phyloP scores from a whole-genome alignment of 2,329 filamentous ascomycete genomes.

The Scortechinia acanthostroma region DNA sequence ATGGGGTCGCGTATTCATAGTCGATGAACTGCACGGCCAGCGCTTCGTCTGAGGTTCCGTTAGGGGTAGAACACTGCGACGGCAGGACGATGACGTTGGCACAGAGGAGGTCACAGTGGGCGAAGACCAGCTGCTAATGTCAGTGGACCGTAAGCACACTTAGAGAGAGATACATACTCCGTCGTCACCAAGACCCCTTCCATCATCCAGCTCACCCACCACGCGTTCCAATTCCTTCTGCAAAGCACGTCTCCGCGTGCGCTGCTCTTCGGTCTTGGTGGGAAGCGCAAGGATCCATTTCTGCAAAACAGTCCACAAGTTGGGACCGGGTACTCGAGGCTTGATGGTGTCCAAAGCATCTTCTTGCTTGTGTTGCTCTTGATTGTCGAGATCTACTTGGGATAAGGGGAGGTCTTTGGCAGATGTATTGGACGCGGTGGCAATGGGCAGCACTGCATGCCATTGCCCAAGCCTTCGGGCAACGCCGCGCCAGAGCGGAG shows the following conservation, averaged over 20 bases:
- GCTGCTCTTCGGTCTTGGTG: conserved; percentile 61
- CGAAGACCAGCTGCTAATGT: conserved; percentile 70
- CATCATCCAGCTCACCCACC: conserved; percentile 65
- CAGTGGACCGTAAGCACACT: background rate
- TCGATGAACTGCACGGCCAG: conserved; percentile 76
- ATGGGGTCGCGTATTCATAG: conserved; percentile 94
- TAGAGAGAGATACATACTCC: conserved; percentile 44
- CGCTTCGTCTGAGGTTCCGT: background rate
- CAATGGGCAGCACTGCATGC: conserved; percentile 70
- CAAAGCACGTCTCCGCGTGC: conserved; percentile 57
- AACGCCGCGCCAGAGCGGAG: conserved; percentile 74
- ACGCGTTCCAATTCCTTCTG: conserved; percentile 70
- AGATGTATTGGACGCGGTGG: background rate
- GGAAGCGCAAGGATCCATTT: conserved; percentile 90
- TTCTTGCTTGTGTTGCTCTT: conserved; percentile 18
- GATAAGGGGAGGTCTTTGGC: background rate
- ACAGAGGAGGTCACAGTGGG: conserved; percentile 90
- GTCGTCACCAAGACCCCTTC: conserved; percentile 68
- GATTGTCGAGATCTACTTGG: background rate
- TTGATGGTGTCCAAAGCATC: conserved; percentile 40
- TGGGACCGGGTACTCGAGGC: conserved; percentile 69
- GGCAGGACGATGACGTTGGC: conserved; percentile 89
- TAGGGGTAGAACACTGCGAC: conserved; percentile 10
- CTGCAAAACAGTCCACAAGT: conserved; percentile 90
- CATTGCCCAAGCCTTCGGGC: conserved; percentile 82